These are phyloP conservation scores for Gyrodon lividus DNA, from an alignment of 768 basidiomycete species.

Conservation along the genomic window DNA sequence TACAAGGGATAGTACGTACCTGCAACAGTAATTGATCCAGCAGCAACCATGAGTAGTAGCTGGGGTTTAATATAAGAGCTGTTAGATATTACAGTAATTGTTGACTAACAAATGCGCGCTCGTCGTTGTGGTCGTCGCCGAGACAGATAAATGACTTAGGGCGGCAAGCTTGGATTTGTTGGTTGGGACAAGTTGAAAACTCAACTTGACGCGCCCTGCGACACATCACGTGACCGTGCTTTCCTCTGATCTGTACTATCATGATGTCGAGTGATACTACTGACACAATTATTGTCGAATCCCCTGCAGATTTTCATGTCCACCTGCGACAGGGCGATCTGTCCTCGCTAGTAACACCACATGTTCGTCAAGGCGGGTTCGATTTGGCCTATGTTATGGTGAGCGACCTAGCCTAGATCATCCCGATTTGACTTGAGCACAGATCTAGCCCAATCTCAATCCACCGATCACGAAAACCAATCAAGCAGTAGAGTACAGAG, in stretches of 20 bases:
- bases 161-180: background rate
- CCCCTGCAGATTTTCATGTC: slow-evolving; percentile 94
- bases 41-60: slow-evolving; percentile 61
- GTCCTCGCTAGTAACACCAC: slow-evolving; percentile 81
- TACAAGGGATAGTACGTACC: slow-evolving; percentile 41
- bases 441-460: slow-evolving; percentile 79
- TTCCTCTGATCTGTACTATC: slow-evolving; percentile 7
- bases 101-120: background rate
- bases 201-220: slow-evolving; percentile 22
- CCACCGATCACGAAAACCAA: slow-evolving; percentile 86
- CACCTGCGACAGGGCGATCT: slow-evolving; percentile 90
- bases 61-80: background rate
- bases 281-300: slow-evolving; percentile 24
- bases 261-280: slow-evolving; percentile 25
- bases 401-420: slow-evolving; percentile 19
- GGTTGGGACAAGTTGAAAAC: slow-evolving; percentile 27
- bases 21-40: slow-evolving; percentile 86
- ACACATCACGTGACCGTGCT: slow-evolving; percentile 31
- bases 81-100: background rate
- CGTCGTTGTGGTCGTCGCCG: background rate
- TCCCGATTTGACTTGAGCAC: slow-evolving; percentile 10
- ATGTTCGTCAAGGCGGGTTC: slow-evolving; percentile 89
- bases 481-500: slow-evolving; percentile 78
- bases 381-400: slow-evolving; percentile 96
- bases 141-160: no score